Conservation (phyloP, 2,329 filamentous ascomycete species). For the Calonectria crousiana region DNA sequence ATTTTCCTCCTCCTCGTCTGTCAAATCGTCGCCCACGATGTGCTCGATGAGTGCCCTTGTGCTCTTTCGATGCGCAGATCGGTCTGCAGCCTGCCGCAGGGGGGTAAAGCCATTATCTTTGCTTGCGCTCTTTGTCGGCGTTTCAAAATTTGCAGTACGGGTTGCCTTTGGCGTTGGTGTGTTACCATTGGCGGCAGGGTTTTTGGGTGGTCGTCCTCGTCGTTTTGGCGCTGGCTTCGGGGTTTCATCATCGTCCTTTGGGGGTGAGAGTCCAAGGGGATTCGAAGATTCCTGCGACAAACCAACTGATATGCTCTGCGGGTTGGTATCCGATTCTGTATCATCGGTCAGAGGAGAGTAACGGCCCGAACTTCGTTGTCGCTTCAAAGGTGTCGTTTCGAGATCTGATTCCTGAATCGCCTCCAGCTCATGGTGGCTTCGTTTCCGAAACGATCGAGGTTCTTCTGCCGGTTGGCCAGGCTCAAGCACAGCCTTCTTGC, state of each 20-base stretch:
- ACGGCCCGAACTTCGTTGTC: conserved; percentile 42
- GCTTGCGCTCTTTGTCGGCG: conserved; percentile 52
- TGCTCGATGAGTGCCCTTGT: conserved; percentile 81
- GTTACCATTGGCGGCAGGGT: conserved; percentile 42
- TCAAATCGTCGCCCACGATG: conserved; percentile 71
- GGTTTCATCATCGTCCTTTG: conserved; percentile 39
- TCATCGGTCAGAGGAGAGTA: conserved; percentile 23
- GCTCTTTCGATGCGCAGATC: conserved; percentile 89
- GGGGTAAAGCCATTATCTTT: conserved; percentile 65
- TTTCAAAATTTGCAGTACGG: conserved; percentile 50
- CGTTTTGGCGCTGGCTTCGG: conserved; percentile 51
- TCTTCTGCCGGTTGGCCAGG: conserved; percentile 25
- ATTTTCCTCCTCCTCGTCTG: conserved; percentile 82
- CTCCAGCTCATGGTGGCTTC: conserved; percentile 44
- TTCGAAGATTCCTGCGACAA: conserved; percentile 13
- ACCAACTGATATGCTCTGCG: conserved; percentile 38
- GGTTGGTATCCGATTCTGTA: conserved; percentile 26
- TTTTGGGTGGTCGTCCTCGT: conserved; percentile 52
- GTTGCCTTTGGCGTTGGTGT: conserved; percentile 54
- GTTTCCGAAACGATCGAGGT: conserved; percentile 38
- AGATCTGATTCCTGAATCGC: conserved; percentile 42
- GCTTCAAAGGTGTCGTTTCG: conserved; percentile 49
- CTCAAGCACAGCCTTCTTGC: conserved; percentile 34
- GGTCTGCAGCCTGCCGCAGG: conserved; percentile 78
- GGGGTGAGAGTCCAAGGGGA: conserved; percentile 26